Evolutionary conservation across 768 basidiomycete genomes (phyloP), one percentile per base, ranked within the genome.

Genomic region (Amylocystis lapponica): DNA sequence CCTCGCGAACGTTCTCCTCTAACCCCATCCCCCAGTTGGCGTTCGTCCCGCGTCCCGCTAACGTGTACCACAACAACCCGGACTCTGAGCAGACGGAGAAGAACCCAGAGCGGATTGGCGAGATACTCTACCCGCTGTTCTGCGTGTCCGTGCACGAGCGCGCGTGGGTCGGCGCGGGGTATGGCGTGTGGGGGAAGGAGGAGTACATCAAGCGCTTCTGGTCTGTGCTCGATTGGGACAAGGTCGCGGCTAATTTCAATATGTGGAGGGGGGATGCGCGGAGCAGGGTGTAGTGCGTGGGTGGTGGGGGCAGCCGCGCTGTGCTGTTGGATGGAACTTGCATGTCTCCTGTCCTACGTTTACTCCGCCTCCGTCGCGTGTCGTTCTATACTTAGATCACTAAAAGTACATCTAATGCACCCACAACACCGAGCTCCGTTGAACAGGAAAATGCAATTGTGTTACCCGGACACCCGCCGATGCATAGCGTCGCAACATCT

Each of bases 151-250:
- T 88, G 4, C 77, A 91, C 52, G 89, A 92, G 61, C 91, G 90
- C 52, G 83, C 84, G 21, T 95, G 90, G 88, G 70, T 95, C 56
- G 70, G 72, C 37, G 82, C 85, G 17, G 87, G 86, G 29, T 91
- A 84, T 51, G 91, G 91, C 4, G 76, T 95, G 4, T 92, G 88
- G 87, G 91, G 92, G 20, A 87, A 89, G 64, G 89, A 94, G 60
- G 75, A 75, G 53, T 95, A 90, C 74, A 58, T 94, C 58, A 77
- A 72, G 54, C 74, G 81, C 57, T 91, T 93, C 65, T 95, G 90
- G 89, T 70, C 68, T 9, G 85, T 83, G 17, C 62, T 94, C 41
- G 72, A 95, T 60, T 95, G 91, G 91, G 53, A 64, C 29, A 78
- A 75, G 56, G 77, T 86, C 47, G 57, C 56, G 39, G 37, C 52